Conservation (phyloP, 164 flowering plant species). For the Vitis rupestris region DNA sequence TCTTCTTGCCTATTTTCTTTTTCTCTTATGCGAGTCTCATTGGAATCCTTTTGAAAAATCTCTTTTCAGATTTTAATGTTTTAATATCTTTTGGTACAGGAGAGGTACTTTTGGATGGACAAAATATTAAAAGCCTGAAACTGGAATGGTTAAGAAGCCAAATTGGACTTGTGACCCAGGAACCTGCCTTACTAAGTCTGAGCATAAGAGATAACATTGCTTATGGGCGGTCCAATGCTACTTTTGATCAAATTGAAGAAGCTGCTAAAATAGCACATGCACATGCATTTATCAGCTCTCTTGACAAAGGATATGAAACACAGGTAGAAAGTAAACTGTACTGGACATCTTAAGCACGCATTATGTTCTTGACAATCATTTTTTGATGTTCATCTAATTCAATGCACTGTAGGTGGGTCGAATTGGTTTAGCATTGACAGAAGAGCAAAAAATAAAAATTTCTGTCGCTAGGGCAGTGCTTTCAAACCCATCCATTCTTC, state of each 20-base stretch:
- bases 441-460: conserved; percentile 92
- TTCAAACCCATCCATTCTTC: conserved; percentile 86
- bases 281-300: conserved; percentile 92
- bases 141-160: conserved; percentile 94
- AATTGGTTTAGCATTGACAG: conserved; percentile 80
- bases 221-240: conserved; percentile 74
- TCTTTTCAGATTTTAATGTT: conserved; percentile 4
- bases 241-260: conserved; percentile 89
- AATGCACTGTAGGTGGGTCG: conserved; percentile 74
- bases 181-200: conserved; percentile 93
- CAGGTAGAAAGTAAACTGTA: conserved; percentile 46
- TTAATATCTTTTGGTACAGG: conserved; percentile 51
- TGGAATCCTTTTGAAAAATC: background rate
- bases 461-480: conserved; percentile 97
- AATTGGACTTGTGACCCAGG: conserved; percentile 95
- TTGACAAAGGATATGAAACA: conserved; percentile 85
- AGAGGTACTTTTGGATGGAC: conserved; percentile 95
- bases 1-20: background rate
- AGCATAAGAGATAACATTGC: conserved; percentile 95
- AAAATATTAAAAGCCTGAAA: conserved; percentile 83
- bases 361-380: background rate
- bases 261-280: conserved; percentile 98
- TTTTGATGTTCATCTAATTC: background rate
- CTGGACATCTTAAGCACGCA: background rate
- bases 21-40: background rate